A percentile compares a stretch with the other conserved stretches of the same genome.
These are phyloP conservation scores for Vigna radiata DNA, from an alignment of 306 rosid genomes.

Conservation along the genomic window DNA sequence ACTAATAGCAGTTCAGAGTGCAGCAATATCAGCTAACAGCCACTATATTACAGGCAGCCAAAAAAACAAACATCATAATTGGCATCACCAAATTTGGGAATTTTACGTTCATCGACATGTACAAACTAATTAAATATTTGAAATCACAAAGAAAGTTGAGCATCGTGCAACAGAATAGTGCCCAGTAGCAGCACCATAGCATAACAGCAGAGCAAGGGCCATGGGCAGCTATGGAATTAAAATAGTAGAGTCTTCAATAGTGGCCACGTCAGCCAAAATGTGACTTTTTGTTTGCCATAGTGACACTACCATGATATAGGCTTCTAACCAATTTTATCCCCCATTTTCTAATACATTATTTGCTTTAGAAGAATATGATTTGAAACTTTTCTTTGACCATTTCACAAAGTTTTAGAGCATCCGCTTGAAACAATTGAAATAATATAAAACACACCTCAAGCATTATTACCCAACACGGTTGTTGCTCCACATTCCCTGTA, in stretches of 20 bases:
- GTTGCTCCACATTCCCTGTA: slow-evolving; percentile 77
- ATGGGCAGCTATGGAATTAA: background rate
- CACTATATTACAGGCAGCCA: too few relatives aligned
- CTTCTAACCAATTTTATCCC: background rate
- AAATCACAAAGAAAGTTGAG: too few relatives aligned
- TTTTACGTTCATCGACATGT: too few relatives aligned
- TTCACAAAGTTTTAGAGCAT: too few relatives aligned
- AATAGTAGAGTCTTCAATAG: background rate
- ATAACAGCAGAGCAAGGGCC: background rate
- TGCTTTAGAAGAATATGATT: background rate
- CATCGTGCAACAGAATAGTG: too few relatives aligned
- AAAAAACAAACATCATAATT: too few relatives aligned
- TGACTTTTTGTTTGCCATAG: background rate
- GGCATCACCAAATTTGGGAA: too few relatives aligned
- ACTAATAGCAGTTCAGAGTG: too few relatives aligned
- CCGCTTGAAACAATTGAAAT: too few relatives aligned
- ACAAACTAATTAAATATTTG: too few relatives aligned
- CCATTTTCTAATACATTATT: slow-evolving; percentile 4
- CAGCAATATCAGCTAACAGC: too few relatives aligned
- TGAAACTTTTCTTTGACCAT: too few relatives aligned
- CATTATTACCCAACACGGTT: slow-evolving; percentile 99
- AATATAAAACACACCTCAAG: slow-evolving; percentile 73
- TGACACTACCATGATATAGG: background rate
- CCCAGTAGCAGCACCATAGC: background rate
- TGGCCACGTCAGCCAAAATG: background rate